Conservation (phyloP, 2,329 filamentous ascomycete genomes). For the Cladosporium austrohemisphaericum region DNA sequence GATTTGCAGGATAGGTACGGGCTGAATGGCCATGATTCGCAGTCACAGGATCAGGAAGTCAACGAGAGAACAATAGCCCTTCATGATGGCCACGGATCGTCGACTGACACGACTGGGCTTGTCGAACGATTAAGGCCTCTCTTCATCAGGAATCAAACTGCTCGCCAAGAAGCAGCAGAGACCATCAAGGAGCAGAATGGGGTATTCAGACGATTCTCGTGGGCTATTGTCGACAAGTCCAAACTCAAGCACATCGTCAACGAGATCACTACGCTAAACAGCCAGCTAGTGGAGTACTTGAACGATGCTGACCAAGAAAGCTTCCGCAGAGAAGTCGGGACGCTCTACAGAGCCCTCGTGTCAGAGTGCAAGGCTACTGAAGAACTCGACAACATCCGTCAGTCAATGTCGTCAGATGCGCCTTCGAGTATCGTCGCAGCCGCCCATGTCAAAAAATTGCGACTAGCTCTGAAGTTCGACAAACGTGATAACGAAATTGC, state of each 20-base stretch:
- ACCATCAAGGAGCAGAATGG: not conserved
- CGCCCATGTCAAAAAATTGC: not conserved
- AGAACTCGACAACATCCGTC: not conserved
- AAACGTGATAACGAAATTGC: not conserved
- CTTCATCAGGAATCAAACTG: not conserved
- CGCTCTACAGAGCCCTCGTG: not conserved
- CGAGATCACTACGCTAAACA: not conserved
- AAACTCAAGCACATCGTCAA: not conserved
- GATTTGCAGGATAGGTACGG: not conserved
- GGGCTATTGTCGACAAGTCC: not conserved
- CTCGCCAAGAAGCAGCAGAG: not conserved
- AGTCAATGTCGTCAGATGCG: not conserved
- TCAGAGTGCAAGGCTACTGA: not conserved
- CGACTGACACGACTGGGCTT: not conserved
- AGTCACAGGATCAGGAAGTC: not conserved
- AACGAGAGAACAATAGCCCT: not conserved
- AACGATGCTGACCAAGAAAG: not conserved
- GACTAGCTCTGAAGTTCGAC: not conserved
- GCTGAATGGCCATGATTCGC: not conserved
- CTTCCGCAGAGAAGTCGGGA: not conserved
- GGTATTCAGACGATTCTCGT: not conserved
- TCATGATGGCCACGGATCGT: not conserved
- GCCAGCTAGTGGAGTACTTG: not conserved
- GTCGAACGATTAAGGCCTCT: not conserved
- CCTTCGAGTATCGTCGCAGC: not conserved